Evolutionary conservation across 495 filamentous ascomycete genomes (phyloP), one percentile per base, ranked within the genome.

Genomic region (Oidiodendron maius): DNA sequence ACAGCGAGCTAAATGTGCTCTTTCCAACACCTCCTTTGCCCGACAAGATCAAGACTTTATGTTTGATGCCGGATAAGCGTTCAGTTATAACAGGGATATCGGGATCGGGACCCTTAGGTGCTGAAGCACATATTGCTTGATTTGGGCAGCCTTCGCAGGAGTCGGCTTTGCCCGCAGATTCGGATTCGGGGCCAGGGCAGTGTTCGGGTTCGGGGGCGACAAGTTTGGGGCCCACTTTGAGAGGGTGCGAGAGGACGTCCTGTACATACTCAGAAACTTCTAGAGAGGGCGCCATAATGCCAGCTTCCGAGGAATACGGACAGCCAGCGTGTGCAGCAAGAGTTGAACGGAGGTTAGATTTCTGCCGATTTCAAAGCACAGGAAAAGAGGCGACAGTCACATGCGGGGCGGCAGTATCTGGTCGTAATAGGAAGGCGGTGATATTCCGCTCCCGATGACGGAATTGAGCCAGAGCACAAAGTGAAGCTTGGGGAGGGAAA

Each of bases 21-120:
- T 98, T 98, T 12, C 93, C 93, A 2, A 98, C 93, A 51, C 93
- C 93, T 53, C 93, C 93, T 73, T 98, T 98, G 57, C 93, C 93
- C 36, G 84, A 89, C 9, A 97, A 75, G 9, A 97, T 78, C 22
- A 98, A 76, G 52, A 97, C 82, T 66, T 97, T 97, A 72, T 96
- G 91, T 41, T 76, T 74, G 48, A 98, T 82, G 45, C 77, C 75
- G 8, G 87, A 75, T 11, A 98, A 81, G 1, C 90, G 89, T 37
- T 82, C 75, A 17, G 89, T 82, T 57, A 98, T 96, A 50, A 89
- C 61, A 0, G 89, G 82, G 46, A 97, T 82, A 64, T 97, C 94
- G 0, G 91, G 93, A 63, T 98, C 93, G 11, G 94, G 91, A 2
- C 91, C 93, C 66, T 96, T 97, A 22, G 94, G 93, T 1, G 90